Conservation (phyloP, 192 early-diverging fungal genomes). For the Phycomyces blakesleeanus region DNA sequence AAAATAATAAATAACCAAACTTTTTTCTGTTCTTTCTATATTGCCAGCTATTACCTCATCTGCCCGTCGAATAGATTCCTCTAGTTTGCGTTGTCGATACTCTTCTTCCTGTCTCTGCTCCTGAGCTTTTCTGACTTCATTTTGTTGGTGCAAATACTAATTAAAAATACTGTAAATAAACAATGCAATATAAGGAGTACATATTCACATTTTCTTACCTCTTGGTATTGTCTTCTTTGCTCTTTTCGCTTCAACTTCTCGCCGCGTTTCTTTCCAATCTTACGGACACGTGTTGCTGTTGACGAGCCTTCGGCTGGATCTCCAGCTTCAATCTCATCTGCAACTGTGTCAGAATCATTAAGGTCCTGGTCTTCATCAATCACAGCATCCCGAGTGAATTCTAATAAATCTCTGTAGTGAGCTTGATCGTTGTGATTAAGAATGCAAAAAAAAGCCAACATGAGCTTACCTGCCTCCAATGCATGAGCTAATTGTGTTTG, state of each 20-base stretch:
- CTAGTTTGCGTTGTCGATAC: slow-evolving; percentile 17
- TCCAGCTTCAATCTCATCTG: not conserved
- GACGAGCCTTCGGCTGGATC: slow-evolving; percentile 22
- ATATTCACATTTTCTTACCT: slow-evolving; percentile 5
- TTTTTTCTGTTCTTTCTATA: not conserved
- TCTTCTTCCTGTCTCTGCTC: slow-evolving; percentile 18
- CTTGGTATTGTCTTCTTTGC: slow-evolving; percentile 28
- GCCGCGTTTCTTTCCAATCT: slow-evolving; percentile 20
- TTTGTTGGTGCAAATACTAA: slow-evolving; percentile 26
- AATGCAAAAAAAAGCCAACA: too few species aligned
- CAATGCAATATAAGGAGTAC: not conserved
- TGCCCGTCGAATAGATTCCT: slow-evolving; percentile 17
- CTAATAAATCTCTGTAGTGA: too few species aligned
- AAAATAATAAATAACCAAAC: not conserved
- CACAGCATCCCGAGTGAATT: too few species aligned
- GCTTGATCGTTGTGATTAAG: not conserved
- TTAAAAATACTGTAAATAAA: not conserved
- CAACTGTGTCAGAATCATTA: too few species aligned
- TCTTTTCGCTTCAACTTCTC: slow-evolving; percentile 24
- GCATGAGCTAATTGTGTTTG: not conserved
- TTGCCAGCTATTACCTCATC: slow-evolving; percentile 14
- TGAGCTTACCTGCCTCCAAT: not conserved
- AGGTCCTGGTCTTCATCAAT: too few species aligned
- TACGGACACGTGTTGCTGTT: slow-evolving; percentile 11
- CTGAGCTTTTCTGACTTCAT: slow-evolving; percentile 12